phyloP scores from a whole-genome alignment of 73 alveolate genomes.

The Paramecium octaurelia region DNA sequence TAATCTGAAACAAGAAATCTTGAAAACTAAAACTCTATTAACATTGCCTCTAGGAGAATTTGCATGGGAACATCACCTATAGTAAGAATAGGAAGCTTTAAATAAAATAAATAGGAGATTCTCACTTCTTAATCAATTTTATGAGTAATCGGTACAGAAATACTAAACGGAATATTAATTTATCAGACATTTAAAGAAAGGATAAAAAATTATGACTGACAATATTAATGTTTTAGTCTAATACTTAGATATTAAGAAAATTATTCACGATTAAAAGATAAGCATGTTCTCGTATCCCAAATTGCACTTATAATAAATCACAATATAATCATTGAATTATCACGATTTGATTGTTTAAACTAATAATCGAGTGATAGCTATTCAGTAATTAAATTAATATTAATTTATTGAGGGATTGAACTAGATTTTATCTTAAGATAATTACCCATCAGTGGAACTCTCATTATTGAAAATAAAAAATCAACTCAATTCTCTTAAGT shows the following conservation, averaged over 20 bases:
- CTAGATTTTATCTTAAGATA: background rate
- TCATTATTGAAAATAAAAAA: background rate
- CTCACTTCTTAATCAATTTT: background rate
- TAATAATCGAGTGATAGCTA: background rate
- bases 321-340: background rate
- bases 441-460: background rate
- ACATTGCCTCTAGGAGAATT: background rate
- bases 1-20: background rate
- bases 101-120: background rate
- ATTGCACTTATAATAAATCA: background rate
- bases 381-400: background rate
- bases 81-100: background rate
- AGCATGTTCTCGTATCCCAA: background rate
- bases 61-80: background rate
- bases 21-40: background rate
- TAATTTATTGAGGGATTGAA: background rate
- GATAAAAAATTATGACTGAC: background rate
- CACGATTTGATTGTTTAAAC: background rate
- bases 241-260: background rate
- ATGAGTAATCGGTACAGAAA: background rate
- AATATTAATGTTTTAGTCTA: background rate
- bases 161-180: background rate
- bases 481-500: background rate
- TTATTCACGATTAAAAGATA: background rate
- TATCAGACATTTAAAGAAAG: background rate